Evolutionary conservation across 2,329 filamentous ascomycete species (phyloP).

Genomic region (Pseudopyrenochaeta lycopersici): DNA sequence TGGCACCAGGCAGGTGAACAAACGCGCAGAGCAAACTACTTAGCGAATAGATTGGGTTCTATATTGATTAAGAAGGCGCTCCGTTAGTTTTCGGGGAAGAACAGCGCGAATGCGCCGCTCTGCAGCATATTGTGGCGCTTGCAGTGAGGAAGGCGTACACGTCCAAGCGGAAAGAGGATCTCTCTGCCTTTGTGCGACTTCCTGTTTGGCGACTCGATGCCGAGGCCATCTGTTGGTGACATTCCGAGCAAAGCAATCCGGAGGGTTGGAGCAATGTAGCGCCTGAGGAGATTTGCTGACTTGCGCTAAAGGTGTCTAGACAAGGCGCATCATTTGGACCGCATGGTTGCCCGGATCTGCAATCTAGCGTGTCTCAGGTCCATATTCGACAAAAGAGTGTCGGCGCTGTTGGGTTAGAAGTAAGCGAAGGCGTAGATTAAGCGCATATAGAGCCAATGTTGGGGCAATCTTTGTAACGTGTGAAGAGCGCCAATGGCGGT

Average conservation of each 20-base stretch:
- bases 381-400: constrained; percentile 11
- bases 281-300: constrained; percentile 3
- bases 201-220: background rate
- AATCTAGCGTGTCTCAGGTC: constrained; percentile 29
- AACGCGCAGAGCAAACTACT: constrained; percentile 1
- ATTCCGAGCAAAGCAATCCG: constrained; percentile 1
- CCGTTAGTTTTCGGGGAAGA: constrained; percentile 5
- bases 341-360: constrained; percentile 18
- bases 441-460: constrained; percentile 34
- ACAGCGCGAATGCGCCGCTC: background rate
- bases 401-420: constrained; percentile 12
- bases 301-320: constrained; percentile 2
- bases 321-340: constrained; percentile 4
- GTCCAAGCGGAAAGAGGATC: background rate
- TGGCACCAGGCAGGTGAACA: constrained; percentile 4
- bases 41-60: constrained; percentile 3
- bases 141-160: background rate
- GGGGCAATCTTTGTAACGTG: constrained; percentile 31
- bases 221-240: background rate
- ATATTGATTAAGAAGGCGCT: constrained; percentile 9
- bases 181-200: background rate
- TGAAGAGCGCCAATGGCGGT: constrained; percentile 24
- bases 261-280: constrained; percentile 6
- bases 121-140: constrained; percentile 4
- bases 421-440: constrained; percentile 37